Conservation (phyloP, 257 asterid genomes). For the Voacanga thouarsii region DNA sequence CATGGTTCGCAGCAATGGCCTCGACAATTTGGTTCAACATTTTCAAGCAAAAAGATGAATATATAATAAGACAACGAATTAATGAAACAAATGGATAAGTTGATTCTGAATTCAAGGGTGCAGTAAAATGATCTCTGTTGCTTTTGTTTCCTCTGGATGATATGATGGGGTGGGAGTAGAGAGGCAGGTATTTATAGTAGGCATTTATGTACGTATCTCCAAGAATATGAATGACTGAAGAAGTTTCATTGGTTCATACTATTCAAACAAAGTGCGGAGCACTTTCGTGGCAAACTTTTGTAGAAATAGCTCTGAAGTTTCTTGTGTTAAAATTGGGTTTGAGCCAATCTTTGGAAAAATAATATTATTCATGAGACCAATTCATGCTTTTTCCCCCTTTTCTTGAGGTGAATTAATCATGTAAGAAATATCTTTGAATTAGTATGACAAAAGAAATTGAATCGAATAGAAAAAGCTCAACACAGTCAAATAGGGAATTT, state of each 20-base stretch:
- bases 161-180: background rate
- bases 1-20: constrained; percentile 21
- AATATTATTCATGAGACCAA: too few relatives aligned
- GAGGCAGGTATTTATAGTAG: background rate
- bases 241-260: background rate
- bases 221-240: background rate
- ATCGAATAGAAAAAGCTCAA: too few relatives aligned
- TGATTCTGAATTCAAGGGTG: background rate
- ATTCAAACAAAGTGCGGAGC: background rate
- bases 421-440: too few relatives aligned
- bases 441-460: too few relatives aligned
- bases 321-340: background rate
- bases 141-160: background rate
- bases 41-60: background rate
- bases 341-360: too few relatives aligned
- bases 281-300: background rate
- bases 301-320: background rate
- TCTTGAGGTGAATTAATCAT: too few relatives aligned
- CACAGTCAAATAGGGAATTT: too few relatives aligned
- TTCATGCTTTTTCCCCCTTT: too few relatives aligned
- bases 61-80: too few relatives aligned
- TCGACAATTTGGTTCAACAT: constrained; percentile 9
- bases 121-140: background rate
- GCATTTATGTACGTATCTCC: background rate
- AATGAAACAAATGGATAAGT: too few relatives aligned